phyloP scores from a whole-genome alignment of 1,139 yeast genomes.

The Scheffersomyces parashehatae region DNA sequence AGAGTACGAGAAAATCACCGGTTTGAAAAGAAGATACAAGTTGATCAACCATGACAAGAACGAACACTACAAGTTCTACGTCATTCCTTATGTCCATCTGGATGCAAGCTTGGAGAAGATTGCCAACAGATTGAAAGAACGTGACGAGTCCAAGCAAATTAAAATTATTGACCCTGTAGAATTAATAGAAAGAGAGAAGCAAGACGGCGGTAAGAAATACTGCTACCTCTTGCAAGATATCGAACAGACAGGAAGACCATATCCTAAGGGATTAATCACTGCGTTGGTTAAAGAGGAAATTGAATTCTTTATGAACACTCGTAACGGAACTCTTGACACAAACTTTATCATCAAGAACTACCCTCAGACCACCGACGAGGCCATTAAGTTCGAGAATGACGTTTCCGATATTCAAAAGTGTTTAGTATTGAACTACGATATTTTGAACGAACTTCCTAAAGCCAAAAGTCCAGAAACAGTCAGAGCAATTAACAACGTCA shows the following conservation, averaged over 20 bases:
- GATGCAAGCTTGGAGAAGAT: constrained; percentile 21
- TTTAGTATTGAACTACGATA: constrained; percentile 35
- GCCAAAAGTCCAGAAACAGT: constrained; percentile 26
- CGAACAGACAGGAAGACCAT: constrained; percentile 30
- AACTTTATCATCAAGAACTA: constrained; percentile 52
- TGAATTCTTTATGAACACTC: constrained; percentile 36
- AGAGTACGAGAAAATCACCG: constrained; percentile 48
- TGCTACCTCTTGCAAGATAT: constrained; percentile 43
- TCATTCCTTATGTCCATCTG: constrained; percentile 42
- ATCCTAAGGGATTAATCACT: constrained; percentile 61
- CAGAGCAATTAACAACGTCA: constrained; percentile 39
- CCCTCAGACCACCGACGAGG: constrained; percentile 61
- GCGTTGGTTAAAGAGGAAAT: constrained; percentile 55
- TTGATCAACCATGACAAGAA: constrained; percentile 33
- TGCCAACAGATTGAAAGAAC: constrained; percentile 10
- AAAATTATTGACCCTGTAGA: constrained; percentile 48
- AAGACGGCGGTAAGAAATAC: constrained; percentile 44
- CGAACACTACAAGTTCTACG: constrained; percentile 39
- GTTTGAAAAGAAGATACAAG: constrained; percentile 55
- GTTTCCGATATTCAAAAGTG: constrained; percentile 47
- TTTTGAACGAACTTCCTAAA: constrained; percentile 24
- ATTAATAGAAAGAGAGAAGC: constrained; percentile 45
- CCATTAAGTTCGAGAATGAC: constrained; percentile 62
- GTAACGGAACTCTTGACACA: constrained; percentile 44
- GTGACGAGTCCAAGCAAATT: constrained; percentile 30